Conservation (phyloP, 2,329 filamentous ascomycete genomes). For the Cercospora zeina region DNA sequence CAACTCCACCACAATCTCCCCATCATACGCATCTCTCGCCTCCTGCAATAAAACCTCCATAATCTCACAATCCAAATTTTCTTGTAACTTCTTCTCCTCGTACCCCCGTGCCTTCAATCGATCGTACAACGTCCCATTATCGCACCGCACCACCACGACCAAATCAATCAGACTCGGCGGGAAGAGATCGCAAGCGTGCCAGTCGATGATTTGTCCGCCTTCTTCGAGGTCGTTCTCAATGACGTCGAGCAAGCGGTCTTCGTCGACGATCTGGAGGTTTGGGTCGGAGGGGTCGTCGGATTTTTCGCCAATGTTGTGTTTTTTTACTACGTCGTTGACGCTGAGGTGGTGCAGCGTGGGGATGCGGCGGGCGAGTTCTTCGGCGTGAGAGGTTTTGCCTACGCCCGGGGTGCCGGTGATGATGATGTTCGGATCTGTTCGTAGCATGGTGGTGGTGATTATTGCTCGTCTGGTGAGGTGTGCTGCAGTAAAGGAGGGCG, state of each 20-base stretch:
- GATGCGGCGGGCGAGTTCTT: conserved; percentile 72
- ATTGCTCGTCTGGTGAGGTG: neutral
- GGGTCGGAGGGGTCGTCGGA: conserved; percentile 72
- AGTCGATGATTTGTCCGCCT: conserved; percentile 90
- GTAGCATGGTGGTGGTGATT: conserved; percentile 38
- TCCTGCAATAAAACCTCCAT: conserved; percentile 94
- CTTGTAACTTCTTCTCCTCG: conserved; percentile 81
- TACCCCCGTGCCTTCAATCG: conserved; percentile 77
- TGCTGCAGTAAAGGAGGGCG: neutral
- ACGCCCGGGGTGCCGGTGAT: conserved; percentile 94
- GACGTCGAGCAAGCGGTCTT: conserved; percentile 86
- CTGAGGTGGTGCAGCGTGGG: conserved; percentile 74
- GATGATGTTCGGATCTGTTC: conserved; percentile 76
- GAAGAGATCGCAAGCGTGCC: conserved; percentile 96
- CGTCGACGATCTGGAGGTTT: conserved; percentile 89
- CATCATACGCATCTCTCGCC: conserved; percentile 80
- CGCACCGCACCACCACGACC: conserved; percentile 83
- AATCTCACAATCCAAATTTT: conserved; percentile 96
- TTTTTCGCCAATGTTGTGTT: conserved; percentile 80
- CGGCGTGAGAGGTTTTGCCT: conserved; percentile 91
- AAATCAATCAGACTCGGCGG: conserved; percentile 92
- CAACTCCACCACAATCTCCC: conserved; percentile 85
- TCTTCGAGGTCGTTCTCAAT: conserved; percentile 77
- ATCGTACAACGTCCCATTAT: conserved; percentile 80
- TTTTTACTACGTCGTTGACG: conserved; percentile 89